Base-by-base conservation (phyloP, 2,329 filamentous ascomycete genomes). In the Massarina eburnea region DNA sequence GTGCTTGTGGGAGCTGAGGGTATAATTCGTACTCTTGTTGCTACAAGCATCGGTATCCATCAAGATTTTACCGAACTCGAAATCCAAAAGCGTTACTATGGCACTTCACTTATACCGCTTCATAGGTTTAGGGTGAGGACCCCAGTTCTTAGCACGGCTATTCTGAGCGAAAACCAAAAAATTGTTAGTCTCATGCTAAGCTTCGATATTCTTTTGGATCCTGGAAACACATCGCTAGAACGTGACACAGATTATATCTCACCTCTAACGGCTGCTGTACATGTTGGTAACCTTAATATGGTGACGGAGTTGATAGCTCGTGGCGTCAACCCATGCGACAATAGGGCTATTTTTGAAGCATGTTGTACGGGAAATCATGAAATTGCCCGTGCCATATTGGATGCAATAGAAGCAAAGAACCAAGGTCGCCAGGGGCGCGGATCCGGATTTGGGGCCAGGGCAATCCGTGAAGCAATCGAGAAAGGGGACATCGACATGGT, bases 101-200 rank as follows among this genome's bases (percentile, higher is more conserved):
- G 8, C 27, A 3, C 4, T 34, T 3, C 14, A 5, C 6, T n/a
- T 7, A 15, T 12, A 27, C 3, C 5, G 4, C 17, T 22, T 14
- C 15, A 14, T 39, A 4, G 21, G 22, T n/a, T 12, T 27, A 8
- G 20, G 5, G 4, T 12, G 19, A 24, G 3, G 3, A 6, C 22
- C 2, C 14, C n/a, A 21, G 30, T 9, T 21, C 2, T 22, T 43
- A 10, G n/a, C 45, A 40, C 45, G 6, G 45, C 39, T 2, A 40
- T 43, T n/a, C 15, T 43, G 20, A 15, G 17, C 10, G 32, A 36
- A 22, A 30, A 41, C 8, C 19, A 32, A 5, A 8, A 38, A 18
- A 34, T 39, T 3, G 18, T 41, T 24, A 22, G 24, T 7, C 30
- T 39, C 14, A n/a, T 48, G 15, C 17, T 48, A n/a, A n/a, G n/a